phyloP scores from a whole-genome alignment of 2,329 filamentous ascomycete genomes.

The Fusarium succisae region DNA sequence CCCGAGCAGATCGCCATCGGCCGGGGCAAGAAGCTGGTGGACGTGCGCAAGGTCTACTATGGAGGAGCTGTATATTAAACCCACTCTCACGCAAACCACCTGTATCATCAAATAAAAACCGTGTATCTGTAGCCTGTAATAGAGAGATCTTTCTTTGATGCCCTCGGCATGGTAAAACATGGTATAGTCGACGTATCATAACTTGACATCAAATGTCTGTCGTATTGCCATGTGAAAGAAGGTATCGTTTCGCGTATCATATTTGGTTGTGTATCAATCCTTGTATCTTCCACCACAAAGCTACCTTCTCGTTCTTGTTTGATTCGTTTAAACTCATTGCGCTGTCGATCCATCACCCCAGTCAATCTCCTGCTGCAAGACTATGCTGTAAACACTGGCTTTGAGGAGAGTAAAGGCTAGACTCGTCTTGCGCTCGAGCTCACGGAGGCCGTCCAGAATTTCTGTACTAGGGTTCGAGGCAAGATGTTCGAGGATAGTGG shows the following conservation, averaged over 20 bases:
- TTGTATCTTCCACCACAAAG: background rate
- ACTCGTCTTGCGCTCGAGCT: constrained; percentile 93
- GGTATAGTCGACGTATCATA: constrained; percentile 19
- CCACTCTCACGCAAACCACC: constrained; percentile 3
- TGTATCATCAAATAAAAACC: constrained; percentile 38
- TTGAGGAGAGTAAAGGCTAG: constrained; percentile 96
- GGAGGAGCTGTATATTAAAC: constrained; percentile 74
- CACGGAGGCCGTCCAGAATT: constrained; percentile 85
- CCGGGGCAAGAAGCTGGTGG: constrained; percentile 92
- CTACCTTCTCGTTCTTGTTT: background rate
- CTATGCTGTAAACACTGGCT: constrained; percentile 98
- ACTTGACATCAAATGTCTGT: constrained; percentile 22
- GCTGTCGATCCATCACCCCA: constrained; percentile 65
- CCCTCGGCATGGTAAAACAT: constrained; percentile 13
- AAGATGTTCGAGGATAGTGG: constrained; percentile 68
- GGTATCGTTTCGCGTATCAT: constrained; percentile 24
- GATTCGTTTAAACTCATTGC: constrained; percentile 33
- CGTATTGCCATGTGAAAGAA: constrained; percentile 5
- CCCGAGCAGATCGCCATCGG: constrained; percentile 91
- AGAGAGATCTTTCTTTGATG: constrained; percentile 11
- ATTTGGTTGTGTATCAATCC: constrained; percentile 34
- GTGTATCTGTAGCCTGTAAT: constrained; percentile 42
- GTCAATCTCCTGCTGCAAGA: constrained; percentile 94
- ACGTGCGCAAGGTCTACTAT: constrained; percentile 97
- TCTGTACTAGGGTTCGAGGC: constrained; percentile 78